These are phyloP conservation scores for Aspergillus sp. DNA, from an alignment of 2,329 filamentous ascomycete species.

Conservation along the genomic window DNA sequence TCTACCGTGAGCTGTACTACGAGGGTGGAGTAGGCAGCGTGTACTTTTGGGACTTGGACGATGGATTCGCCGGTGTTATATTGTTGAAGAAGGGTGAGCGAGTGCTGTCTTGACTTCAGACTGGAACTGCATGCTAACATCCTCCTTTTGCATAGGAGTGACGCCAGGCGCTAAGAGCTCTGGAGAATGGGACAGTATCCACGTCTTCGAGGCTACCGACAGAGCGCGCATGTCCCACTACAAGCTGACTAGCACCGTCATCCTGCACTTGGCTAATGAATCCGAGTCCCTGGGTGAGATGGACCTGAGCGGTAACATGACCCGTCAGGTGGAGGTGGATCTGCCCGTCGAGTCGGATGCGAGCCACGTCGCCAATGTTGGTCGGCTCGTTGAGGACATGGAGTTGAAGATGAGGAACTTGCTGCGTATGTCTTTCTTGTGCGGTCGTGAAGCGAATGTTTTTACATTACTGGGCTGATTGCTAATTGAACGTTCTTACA, in stretches of 20 bases:
- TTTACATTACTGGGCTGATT: background rate
- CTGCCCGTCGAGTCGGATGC: slow-evolving; percentile 85
- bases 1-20: slow-evolving; percentile 89
- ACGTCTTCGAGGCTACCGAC: slow-evolving; percentile 96
- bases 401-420: slow-evolving; percentile 99
- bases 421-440: slow-evolving; percentile 57
- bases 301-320: slow-evolving; percentile 97
- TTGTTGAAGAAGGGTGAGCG: slow-evolving; percentile 84
- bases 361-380: slow-evolving; percentile 94
- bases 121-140: background rate
- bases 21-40: slow-evolving; percentile 95
- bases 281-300: slow-evolving; percentile 73
- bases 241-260: slow-evolving; percentile 96
- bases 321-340: slow-evolving; percentile 90
- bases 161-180: slow-evolving; percentile 66
- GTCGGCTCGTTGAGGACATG: slow-evolving; percentile 96
- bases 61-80: slow-evolving; percentile 95
- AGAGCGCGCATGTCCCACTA: slow-evolving; percentile 90
- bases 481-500: slow-evolving; percentile 31
- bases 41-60: slow-evolving; percentile 97
- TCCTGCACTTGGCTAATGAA: slow-evolving; percentile 77
- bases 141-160: slow-evolving; percentile 55
- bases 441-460: background rate
- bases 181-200: slow-evolving; percentile 96
- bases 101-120: background rate